A percentile compares a stretch with the other conserved stretches of the same genome.
Evolutionary conservation across 1,284 basidiomycete species (phyloP).

Genomic region (Somion occarium): DNA sequence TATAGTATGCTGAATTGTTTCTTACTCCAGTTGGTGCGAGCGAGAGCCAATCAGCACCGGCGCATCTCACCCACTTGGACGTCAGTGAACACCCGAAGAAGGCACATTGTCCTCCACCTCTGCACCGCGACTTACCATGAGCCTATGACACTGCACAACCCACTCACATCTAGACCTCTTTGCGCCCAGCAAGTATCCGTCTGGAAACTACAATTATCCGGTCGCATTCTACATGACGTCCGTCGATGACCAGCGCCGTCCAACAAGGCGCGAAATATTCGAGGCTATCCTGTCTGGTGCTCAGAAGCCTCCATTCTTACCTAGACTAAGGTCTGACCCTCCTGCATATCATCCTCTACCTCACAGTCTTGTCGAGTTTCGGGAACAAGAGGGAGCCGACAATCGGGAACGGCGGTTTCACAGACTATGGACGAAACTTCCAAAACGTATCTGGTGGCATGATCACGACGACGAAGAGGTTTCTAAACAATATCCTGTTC

Average conservation of each 20-base stretch:
- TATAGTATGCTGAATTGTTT: too few species aligned
- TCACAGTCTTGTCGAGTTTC: slow-evolving; percentile 55
- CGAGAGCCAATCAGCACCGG: not conserved
- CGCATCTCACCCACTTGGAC: not conserved
- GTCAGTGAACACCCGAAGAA: not conserved
- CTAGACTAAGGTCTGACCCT: slow-evolving; percentile 52
- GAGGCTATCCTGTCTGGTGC: slow-evolving; percentile 47
- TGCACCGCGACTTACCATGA: not conserved
- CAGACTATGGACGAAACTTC: slow-evolving; percentile 58
- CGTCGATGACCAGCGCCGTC: slow-evolving; percentile 10
- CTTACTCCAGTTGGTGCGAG: too few species aligned
- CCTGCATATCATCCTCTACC: slow-evolving; percentile 36
- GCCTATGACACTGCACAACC: not conserved
- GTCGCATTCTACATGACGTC: not conserved
- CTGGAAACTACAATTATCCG: not conserved
- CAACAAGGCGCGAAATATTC: slow-evolving; percentile 41
- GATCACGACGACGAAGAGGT: slow-evolving; percentile 26
- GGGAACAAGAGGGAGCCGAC: slow-evolving; percentile 56
- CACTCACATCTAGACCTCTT: not conserved
- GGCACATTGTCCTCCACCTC: not conserved
- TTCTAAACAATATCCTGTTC: slow-evolving; percentile 22
- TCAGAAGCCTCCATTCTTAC: slow-evolving; percentile 51
- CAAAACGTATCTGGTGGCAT: slow-evolving; percentile 23
- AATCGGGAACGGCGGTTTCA: slow-evolving; percentile 53
- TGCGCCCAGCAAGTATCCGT: not conserved